Conservation (phyloP, 2,329 filamentous ascomycete genomes). For the Paracamarosporium sp. region DNA sequence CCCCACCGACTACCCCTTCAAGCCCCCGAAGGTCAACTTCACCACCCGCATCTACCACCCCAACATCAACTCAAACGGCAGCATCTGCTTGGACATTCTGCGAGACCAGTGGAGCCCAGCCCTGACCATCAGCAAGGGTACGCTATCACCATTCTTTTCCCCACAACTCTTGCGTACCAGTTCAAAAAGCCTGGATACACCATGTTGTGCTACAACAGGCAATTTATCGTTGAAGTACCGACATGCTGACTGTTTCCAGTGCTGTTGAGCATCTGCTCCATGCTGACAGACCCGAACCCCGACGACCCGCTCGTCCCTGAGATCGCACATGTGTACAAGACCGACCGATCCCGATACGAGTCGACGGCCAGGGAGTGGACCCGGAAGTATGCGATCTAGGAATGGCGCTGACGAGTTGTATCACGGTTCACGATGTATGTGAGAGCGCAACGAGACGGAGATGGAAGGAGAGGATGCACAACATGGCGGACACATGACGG, state of each 20-base stretch:
- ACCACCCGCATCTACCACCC: conserved; percentile 99
- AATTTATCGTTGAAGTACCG: too few relatives aligned
- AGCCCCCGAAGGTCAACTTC: conserved; percentile 99
- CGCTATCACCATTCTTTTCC: conserved; percentile 19
- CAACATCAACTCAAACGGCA: conserved; percentile 99
- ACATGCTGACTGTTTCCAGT: conserved; percentile 62
- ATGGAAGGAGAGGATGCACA: conserved; percentile 29
- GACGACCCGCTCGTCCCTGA: conserved; percentile 98
- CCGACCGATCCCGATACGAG: conserved; percentile 93
- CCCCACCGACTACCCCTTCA: conserved; percentile 99
- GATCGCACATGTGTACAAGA: conserved; percentile 99
- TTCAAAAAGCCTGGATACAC: too few relatives aligned
- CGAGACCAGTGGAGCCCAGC: conserved; percentile 99
- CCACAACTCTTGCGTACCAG: not conserved
- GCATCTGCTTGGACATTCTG: conserved; percentile 97
- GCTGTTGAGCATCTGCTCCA: conserved; percentile 97
- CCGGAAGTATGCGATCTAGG: conserved; percentile 94
- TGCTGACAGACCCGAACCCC: conserved; percentile 99
- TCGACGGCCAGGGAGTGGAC: conserved; percentile 98
- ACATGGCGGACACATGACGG: conserved; percentile 36
- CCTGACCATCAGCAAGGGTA: conserved; percentile 98
- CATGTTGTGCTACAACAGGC: too few relatives aligned
- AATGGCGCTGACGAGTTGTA: conserved; percentile 22
- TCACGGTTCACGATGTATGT: conserved; percentile 31
- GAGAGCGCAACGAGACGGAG: conserved; percentile 25